These are phyloP conservation scores for Colletotrichum cuscutae DNA, from an alignment of 2,329 filamentous ascomycete species.

Conservation along the genomic window DNA sequence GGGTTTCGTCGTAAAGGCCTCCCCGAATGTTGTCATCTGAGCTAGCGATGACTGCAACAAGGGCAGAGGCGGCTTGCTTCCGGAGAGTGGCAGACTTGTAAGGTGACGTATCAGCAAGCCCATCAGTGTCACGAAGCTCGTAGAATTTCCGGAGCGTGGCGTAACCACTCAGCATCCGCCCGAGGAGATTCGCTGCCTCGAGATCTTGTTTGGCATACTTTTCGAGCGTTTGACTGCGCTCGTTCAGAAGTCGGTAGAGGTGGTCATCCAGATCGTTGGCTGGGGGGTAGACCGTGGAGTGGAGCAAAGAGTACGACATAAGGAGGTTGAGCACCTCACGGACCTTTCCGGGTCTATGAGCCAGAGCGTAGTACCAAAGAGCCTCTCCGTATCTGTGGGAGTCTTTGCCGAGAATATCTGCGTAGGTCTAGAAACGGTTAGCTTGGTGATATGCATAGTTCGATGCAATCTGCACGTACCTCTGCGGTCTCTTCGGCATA, in stretches of 20 bases:
- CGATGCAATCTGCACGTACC: conserved; percentile 59
- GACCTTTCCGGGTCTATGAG: conserved; percentile 81
- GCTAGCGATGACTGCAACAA: conserved; percentile 86
- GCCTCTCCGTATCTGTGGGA: conserved; percentile 86
- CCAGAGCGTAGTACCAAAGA: conserved; percentile 89
- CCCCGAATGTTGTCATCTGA: conserved; percentile 92
- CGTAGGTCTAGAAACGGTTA: conserved; percentile 74
- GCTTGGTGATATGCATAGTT: neutral
- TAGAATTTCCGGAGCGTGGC: conserved; percentile 92
- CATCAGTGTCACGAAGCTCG: conserved; percentile 76
- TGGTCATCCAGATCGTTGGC: conserved; percentile 77
- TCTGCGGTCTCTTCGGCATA: conserved; percentile 86
- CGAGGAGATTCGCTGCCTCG: conserved; percentile 84
- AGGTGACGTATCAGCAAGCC: conserved; percentile 41
- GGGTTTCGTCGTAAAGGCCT: conserved; percentile 83
- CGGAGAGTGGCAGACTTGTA: conserved; percentile 67
- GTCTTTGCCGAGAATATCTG: conserved; percentile 77
- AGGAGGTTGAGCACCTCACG: conserved; percentile 88
- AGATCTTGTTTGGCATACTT: conserved; percentile 79
- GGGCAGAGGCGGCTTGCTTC: conserved; percentile 75
- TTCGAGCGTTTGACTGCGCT: conserved; percentile 77
- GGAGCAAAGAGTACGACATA: conserved; percentile 86
- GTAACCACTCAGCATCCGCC: conserved; percentile 89
- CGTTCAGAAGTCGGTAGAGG: conserved; percentile 75
- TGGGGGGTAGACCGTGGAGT: conserved; percentile 83